Evolutionary conservation across 768 basidiomycete species (phyloP), one percentile per base, ranked within the genome.

Genomic region (Collybia sp.): DNA sequence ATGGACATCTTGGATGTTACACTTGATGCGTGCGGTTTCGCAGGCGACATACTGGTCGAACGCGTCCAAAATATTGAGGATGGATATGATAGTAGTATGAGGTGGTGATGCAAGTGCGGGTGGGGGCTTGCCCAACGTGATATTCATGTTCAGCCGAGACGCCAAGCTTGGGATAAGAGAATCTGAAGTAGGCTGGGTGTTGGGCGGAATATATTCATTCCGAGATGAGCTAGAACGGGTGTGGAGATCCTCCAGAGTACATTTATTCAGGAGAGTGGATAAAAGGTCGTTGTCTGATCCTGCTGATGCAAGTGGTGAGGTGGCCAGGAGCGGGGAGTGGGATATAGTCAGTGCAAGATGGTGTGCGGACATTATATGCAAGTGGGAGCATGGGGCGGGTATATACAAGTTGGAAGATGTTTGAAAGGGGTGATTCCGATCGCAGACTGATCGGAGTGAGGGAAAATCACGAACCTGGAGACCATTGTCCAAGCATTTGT

Each of bases 1-100:
- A 20, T 48, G 49, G 8, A 52, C 48, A 30, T 62, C 62, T 15
- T 40, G 44, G n/a, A 66, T 62, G 20, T 47, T 47, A 10, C 49
- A 48, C 31, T 57, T 53, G 9, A 59, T 46, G 30, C 56, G 58
- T 17, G 51, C 42, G 4, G 61, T 55, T 32, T 63, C 56, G 32
- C 40, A 34, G 4, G 48, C 50, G 19, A 69, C 53, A 45, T 71
- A 69, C 34, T 55, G 51, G 45, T 70, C 64, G 52, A 67, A 57
- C 17, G 44, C 25, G 39, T 68, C 65, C 11, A 73, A 58, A 25
- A 71, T 54, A 44, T 37, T 18, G 35, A 37, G 35, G 65, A 53
- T 13, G 66, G 58, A 33, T 69, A 47, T 6, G 33, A 42, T 18
- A 12, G 49, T 9, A 15, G 49, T 9, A 15, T 20, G 19, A 40